Evolutionary conservation across 73 alveolate species (phyloP).

Genomic region (Urostyla sp.): DNA sequence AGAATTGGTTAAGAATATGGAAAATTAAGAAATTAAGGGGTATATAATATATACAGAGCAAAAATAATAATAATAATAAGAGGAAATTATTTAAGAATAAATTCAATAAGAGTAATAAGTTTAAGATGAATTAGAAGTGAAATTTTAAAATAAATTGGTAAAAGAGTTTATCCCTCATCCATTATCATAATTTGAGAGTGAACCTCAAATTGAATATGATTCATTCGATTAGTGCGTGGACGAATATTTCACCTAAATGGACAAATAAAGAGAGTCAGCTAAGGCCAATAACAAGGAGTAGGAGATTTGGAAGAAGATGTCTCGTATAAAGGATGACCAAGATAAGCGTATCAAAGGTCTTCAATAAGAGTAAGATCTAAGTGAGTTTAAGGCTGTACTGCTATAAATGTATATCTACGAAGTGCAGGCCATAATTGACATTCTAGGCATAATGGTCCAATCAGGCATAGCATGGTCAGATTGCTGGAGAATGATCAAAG

Average conservation of each 20-base stretch:
- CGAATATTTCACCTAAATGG: constrained; percentile 76
- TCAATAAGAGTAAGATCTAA: constrained; percentile 78
- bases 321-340: constrained; percentile 84
- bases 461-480: constrained; percentile 90
- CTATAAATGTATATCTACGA: constrained; percentile 75
- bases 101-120: constrained; percentile 31
- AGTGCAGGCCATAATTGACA: constrained; percentile 80
- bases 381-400: constrained; percentile 80
- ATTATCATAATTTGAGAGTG: constrained; percentile 58
- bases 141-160: constrained; percentile 48
- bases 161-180: constrained; percentile 75
- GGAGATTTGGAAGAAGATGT: constrained; percentile 82
- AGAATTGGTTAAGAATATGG: constrained; percentile 65
- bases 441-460: constrained; percentile 65
- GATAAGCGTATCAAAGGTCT: constrained; percentile 77
- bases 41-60: constrained; percentile 39
- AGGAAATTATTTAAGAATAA: constrained; percentile 50
- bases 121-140: constrained; percentile 32
- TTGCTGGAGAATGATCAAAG: constrained; percentile 85
- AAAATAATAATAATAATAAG: constrained; percentile 59
- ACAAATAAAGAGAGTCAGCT: constrained; percentile 70
- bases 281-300: constrained; percentile 46
- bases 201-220: constrained; percentile 64
- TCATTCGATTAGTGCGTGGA: constrained; percentile 80
- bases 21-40: constrained; percentile 60